Conservation (phyloP, 1,284 basidiomycete genomes). For the Moesziomyces globuligerus region DNA sequence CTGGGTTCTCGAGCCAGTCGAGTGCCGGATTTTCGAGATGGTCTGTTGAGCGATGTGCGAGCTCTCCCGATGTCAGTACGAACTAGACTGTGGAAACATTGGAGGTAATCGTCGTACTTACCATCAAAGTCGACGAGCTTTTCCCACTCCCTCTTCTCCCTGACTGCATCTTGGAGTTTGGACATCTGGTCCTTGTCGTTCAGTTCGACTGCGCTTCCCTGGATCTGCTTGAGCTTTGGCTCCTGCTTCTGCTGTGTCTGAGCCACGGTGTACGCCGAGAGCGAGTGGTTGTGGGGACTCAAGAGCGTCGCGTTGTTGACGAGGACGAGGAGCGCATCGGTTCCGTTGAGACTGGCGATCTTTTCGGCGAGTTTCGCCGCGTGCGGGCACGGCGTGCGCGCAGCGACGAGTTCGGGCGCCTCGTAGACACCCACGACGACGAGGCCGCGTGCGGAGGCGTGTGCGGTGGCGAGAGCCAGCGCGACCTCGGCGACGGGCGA, state of each 20-base stretch:
- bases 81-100: no score
- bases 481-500: conserved; percentile 43
- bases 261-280: conserved; percentile 19
- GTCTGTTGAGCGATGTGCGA: no score
- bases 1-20: conserved; percentile 40
- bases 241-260: conserved; percentile 11
- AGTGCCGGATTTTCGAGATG: conserved; percentile 41
- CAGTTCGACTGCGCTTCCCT: conserved; percentile 18
- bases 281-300: conserved; percentile 3
- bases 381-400: conserved; percentile 24
- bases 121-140: conserved; percentile 41
- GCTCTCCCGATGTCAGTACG: neutral
- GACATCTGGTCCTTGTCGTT: conserved; percentile 8
- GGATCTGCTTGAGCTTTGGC: conserved; percentile 15
- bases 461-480: conserved; percentile 24
- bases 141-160: conserved; percentile 23
- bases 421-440: conserved; percentile 38
- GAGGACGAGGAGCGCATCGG: conserved; percentile 25
- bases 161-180: conserved; percentile 20
- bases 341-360: conserved; percentile 14
- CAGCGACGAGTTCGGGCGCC: conserved; percentile 32
- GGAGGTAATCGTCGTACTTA: conserved; percentile 9
- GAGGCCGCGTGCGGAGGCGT: conserved; percentile 20
- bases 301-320: conserved; percentile 41
- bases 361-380: conserved; percentile 35